phyloP scores from a whole-genome alignment of 257 asterid genomes.

The Thymus quinquecostatus region DNA sequence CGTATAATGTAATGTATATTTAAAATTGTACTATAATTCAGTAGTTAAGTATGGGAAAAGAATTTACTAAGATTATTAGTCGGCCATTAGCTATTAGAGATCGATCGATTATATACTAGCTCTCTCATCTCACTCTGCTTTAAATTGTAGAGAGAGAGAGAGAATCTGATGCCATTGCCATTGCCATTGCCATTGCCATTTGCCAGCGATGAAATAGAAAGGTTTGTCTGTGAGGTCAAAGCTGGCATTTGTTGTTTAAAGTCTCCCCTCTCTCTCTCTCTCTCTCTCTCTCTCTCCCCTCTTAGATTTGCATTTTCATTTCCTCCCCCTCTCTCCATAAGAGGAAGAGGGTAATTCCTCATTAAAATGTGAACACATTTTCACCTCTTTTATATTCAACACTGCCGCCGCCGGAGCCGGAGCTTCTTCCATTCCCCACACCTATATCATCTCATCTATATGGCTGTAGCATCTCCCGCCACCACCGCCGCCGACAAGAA shows the following conservation, averaged over 20 bases:
- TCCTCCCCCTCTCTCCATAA: slow-evolving; percentile 22
- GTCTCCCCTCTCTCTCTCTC: slow-evolving; percentile 28
- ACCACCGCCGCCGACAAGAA: slow-evolving; percentile 60
- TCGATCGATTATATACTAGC: too few relatives aligned
- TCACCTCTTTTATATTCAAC: slow-evolving; percentile 12
- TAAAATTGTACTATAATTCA: too few relatives aligned
- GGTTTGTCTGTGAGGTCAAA: slow-evolving; percentile 57
- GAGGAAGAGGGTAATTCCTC: slow-evolving; percentile 8
- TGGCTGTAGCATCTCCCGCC: slow-evolving; percentile 65
- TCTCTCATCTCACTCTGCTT: too few relatives aligned
- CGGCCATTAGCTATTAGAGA: too few relatives aligned
- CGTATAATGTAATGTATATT: too few relatives aligned
- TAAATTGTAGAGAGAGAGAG: neutral
- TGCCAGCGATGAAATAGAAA: slow-evolving; percentile 67
- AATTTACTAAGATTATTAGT: too few relatives aligned
- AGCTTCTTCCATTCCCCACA: too few relatives aligned
- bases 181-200: slow-evolving; percentile 21
- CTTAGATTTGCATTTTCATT: slow-evolving; percentile 20
- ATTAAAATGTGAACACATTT: slow-evolving; percentile 31
- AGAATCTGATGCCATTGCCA: slow-evolving; percentile 42
- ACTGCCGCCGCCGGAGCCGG: neutral
- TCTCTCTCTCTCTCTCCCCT: slow-evolving; percentile 31
- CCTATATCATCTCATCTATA: neutral
- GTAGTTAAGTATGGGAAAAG: too few relatives aligned
- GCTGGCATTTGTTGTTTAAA: slow-evolving; percentile 65